A percentile compares a stretch with the other conserved stretches of the same genome.
Conservation (phyloP, 140 eudicot species). For the Stevia rebaudiana region DNA sequence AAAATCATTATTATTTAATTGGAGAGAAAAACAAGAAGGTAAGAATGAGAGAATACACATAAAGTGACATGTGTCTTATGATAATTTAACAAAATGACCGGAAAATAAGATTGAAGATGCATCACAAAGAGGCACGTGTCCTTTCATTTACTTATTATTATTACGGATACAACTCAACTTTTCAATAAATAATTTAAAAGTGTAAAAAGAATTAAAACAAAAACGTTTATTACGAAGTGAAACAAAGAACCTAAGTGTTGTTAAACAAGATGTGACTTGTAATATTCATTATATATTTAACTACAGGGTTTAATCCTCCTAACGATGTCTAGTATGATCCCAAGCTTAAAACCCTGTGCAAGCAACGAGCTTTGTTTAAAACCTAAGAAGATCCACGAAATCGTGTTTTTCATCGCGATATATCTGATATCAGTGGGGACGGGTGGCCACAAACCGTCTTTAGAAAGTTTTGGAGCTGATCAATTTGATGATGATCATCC, state of each 20-base stretch:
- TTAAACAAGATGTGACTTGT: neutral
- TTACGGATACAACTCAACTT: too few species aligned
- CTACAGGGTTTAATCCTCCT: slow-evolving; percentile 66
- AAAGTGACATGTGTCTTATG: too few species aligned
- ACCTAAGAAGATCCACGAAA: slow-evolving; percentile 48
- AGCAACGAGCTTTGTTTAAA: slow-evolving; percentile 36
- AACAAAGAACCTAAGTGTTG: neutral
- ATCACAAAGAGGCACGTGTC: too few species aligned
- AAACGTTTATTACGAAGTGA: too few species aligned
- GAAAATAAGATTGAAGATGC: too few species aligned
- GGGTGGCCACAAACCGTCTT: slow-evolving; percentile 84
- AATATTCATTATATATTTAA: neutral
- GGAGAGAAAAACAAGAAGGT: too few species aligned
- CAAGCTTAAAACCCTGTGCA: slow-evolving; percentile 68
- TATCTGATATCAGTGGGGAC: slow-evolving; percentile 72
- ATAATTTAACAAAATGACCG: too few species aligned
- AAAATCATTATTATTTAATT: too few species aligned
- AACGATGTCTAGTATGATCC: slow-evolving; percentile 62
- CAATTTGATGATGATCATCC: slow-evolving; percentile 83
- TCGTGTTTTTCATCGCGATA: slow-evolving; percentile 58
- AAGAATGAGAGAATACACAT: too few species aligned
- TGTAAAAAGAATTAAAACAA: too few species aligned
- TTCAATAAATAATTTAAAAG: too few species aligned
- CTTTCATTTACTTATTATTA: too few species aligned
- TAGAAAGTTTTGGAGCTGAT: slow-evolving; percentile 93